Conservation (phyloP, 1,284 basidiomycete genomes). For the Pseudozyma tsukubaensis region DNA sequence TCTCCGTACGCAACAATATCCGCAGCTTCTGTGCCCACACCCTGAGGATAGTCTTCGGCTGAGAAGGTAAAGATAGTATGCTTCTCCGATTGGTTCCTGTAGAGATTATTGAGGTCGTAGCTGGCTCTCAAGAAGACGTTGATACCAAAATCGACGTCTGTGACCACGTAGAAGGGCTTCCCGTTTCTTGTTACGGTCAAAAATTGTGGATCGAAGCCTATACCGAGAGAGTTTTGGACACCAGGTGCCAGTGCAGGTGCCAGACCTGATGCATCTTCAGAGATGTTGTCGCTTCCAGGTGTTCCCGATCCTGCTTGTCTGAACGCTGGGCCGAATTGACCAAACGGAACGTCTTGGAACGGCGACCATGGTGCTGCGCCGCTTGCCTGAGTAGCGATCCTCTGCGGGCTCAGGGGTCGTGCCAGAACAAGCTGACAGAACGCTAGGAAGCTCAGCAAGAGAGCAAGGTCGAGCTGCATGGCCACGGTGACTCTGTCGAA, state of each 20-base stretch:
- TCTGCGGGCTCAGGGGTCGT: conserved; percentile 10
- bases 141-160: conserved; percentile 39
- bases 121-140: conserved; percentile 37
- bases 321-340: conserved; percentile 30
- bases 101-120: conserved; percentile 41
- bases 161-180: conserved; percentile 34
- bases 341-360: conserved; percentile 24
- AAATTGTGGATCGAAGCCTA: conserved; percentile 45
- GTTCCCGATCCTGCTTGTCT: conserved; percentile 15
- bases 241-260: conserved; percentile 39
- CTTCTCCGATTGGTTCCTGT: conserved; percentile 29
- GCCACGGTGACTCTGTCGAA: not conserved
- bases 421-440: not conserved
- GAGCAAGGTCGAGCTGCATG: not conserved
- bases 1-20: conserved; percentile 31
- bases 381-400: not conserved
- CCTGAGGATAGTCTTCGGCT: conserved; percentile 24
- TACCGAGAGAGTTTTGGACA: conserved; percentile 34
- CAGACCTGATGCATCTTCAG: conserved; percentile 34
- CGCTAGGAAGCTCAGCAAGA: not conserved
- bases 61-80: conserved; percentile 33
- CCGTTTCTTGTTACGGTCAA: conserved; percentile 24
- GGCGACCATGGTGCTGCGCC: not conserved
- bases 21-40: conserved; percentile 44
- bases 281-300: conserved; percentile 40